These are phyloP conservation scores for Alternaria sp. DNA, from an alignment of 2,329 filamentous ascomycete species.

Conservation along the genomic window DNA sequence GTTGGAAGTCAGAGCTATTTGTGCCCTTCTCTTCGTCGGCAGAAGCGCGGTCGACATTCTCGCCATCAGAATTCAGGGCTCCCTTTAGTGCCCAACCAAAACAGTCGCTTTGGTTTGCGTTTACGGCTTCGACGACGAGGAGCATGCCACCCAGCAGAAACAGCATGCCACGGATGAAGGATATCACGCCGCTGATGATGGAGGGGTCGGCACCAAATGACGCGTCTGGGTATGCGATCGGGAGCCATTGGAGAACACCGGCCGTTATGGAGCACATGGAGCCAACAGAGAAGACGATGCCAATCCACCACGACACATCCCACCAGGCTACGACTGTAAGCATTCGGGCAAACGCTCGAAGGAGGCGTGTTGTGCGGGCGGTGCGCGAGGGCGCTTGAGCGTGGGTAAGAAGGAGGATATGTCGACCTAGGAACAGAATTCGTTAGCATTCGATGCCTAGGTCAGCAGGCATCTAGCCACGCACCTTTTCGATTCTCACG, in stretches of 20 bases:
- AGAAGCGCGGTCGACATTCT: neutral
- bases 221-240: neutral
- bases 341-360: neutral
- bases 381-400: neutral
- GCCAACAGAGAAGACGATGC: neutral
- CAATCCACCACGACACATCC: constrained; percentile 4
- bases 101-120: constrained; percentile 4
- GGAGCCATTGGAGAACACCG: neutral
- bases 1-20: neutral
- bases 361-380: neutral
- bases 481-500: constrained; percentile 3
- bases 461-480: neutral
- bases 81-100: constrained; percentile 8
- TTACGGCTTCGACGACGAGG: constrained; percentile 3
- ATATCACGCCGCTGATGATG: neutral
- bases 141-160: constrained; percentile 1
- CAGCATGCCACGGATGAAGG: neutral
- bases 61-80: neutral
- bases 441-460: neutral
- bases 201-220: neutral
- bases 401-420: neutral
- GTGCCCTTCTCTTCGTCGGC: neutral
- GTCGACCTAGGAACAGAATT: neutral
- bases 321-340: constrained; percentile 2
- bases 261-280: neutral